phyloP scores from a whole-genome alignment of 495 filamentous ascomycete genomes.

The Thozetella sp. region DNA sequence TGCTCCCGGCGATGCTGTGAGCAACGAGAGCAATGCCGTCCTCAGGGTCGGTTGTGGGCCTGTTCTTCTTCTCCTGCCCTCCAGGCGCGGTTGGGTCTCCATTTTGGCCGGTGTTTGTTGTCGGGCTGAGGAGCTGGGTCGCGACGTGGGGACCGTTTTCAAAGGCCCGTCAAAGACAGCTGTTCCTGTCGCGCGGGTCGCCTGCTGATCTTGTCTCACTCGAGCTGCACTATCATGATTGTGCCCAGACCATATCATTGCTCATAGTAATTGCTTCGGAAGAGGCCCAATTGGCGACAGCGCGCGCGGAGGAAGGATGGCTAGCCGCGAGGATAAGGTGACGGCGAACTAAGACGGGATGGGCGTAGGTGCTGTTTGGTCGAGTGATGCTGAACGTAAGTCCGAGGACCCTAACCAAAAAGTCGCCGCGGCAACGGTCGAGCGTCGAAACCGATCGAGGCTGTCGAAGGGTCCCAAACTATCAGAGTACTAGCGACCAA shows the following conservation, averaged over 20 bases:
- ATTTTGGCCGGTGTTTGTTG: background rate
- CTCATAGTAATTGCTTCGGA: constrained; percentile 14
- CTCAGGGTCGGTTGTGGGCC: constrained; percentile 8
- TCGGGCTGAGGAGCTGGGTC: background rate
- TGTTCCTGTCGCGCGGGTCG: constrained; percentile 4
- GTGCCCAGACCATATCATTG: constrained; percentile 18
- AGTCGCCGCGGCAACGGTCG: constrained; percentile 10
- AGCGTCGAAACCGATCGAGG: constrained; percentile 4
- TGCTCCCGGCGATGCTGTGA: constrained; percentile 19
- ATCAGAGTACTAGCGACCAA: background rate
- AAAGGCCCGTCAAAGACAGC: background rate
- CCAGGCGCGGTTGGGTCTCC: constrained; percentile 8
- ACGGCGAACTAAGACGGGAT: background rate
- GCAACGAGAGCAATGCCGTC: constrained; percentile 13
- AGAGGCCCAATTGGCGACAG: background rate
- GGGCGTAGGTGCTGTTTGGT: constrained; percentile 12
- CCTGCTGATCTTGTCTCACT: constrained; percentile 12
- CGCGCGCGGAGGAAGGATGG: background rate
- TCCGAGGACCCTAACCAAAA: constrained; percentile 26
- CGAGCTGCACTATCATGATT: constrained; percentile 17
- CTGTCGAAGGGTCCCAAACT: background rate
- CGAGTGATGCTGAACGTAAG: constrained; percentile 19
- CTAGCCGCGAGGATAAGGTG: background rate
- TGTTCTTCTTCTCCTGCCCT: constrained; percentile 7
- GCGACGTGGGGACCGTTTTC: background rate